Evolutionary conservation across 129 eudicot species (phyloP).

Genomic region (Flaveria sonorensis): DNA sequence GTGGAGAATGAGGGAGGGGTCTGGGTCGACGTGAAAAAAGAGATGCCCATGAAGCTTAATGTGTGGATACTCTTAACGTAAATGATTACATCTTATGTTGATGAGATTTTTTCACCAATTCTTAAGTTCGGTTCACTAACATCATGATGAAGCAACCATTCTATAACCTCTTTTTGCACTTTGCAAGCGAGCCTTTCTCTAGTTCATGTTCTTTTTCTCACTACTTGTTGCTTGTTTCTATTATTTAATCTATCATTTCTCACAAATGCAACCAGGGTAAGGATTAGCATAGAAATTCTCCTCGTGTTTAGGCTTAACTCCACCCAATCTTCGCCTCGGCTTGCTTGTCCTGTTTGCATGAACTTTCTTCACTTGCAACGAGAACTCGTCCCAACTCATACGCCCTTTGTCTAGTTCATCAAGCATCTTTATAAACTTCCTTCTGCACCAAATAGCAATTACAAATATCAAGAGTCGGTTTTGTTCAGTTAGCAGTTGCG

Average conservation of each 20-base stretch:
- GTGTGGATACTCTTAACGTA: background rate
- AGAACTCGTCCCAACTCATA: slow-evolving; percentile 54
- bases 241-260: slow-evolving; percentile 18
- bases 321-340: slow-evolving; percentile 45
- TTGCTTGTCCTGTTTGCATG: slow-evolving; percentile 51
- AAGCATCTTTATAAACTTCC: slow-evolving; percentile 48
- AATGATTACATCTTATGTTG: background rate
- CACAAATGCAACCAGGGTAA: slow-evolving; percentile 67
- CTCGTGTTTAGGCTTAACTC: slow-evolving; percentile 47
- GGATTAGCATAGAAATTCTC: slow-evolving; percentile 69
- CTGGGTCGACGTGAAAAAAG: too few relatives aligned
- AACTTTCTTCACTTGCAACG: slow-evolving; percentile 39
- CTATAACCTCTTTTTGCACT: background rate
- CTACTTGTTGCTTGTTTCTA: slow-evolving; percentile 6
- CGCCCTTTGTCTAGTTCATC: slow-evolving; percentile 49
- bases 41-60: too few relatives aligned
- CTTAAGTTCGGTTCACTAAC: background rate
- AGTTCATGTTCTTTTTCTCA: slow-evolving; percentile 11
- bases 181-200: slow-evolving; percentile 6
- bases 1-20: too few relatives aligned
- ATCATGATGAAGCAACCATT: background rate
- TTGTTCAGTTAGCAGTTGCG: background rate
- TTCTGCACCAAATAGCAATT: slow-evolving; percentile 35
- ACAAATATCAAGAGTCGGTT: background rate
- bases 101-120: background rate